Evolutionary conservation across 345 rosid species (phyloP).

Genomic region (Lumnitzera littorea): DNA sequence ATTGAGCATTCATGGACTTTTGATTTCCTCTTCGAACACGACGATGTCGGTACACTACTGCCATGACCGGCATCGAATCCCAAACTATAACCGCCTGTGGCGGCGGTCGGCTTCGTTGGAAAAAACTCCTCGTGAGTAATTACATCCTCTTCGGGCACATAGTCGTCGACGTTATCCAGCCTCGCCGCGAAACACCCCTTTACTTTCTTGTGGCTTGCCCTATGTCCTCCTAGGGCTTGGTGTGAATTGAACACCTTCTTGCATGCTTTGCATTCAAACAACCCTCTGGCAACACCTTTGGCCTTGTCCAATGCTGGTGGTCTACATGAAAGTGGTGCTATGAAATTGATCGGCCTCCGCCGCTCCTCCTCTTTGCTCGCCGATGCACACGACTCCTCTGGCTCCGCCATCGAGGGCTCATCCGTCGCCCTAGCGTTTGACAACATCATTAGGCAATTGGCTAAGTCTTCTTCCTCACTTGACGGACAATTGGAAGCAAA

Average conservation of each 20-base stretch:
- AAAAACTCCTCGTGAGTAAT: slow-evolving; percentile 46
- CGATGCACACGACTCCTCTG: slow-evolving; percentile 64
- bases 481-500: slow-evolving; percentile 30
- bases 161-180: slow-evolving; percentile 32
- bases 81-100: too few species aligned
- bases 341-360: slow-evolving; percentile 28
- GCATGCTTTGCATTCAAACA: slow-evolving; percentile 95
- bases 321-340: slow-evolving; percentile 25
- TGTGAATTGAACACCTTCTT: slow-evolving; percentile 96
- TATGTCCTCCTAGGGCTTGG: slow-evolving; percentile 97
- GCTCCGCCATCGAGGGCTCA: slow-evolving; percentile 39
- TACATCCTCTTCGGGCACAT: slow-evolving; percentile 32
- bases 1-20: slow-evolving; percentile 92
- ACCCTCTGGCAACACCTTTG: slow-evolving; percentile 32
- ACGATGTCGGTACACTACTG: slow-evolving; percentile 18
- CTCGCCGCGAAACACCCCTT: slow-evolving; percentile 94
- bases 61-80: slow-evolving; percentile 29
- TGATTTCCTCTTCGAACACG: slow-evolving; percentile 51
- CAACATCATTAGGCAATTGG: slow-evolving; percentile 84
- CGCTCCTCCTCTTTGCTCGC: slow-evolving; percentile 60
- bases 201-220: slow-evolving; percentile 99
- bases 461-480: slow-evolving; percentile 92
- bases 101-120: slow-evolving; percentile 19
- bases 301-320: slow-evolving; percentile 26
- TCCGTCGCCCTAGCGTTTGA: slow-evolving; percentile 47